Percentiles rank a stretch among this genome's conserved stretches.
Evolutionary conservation across 1,139 yeast genomes (phyloP).

Genomic region (Magnusiomyces clavatus): DNA sequence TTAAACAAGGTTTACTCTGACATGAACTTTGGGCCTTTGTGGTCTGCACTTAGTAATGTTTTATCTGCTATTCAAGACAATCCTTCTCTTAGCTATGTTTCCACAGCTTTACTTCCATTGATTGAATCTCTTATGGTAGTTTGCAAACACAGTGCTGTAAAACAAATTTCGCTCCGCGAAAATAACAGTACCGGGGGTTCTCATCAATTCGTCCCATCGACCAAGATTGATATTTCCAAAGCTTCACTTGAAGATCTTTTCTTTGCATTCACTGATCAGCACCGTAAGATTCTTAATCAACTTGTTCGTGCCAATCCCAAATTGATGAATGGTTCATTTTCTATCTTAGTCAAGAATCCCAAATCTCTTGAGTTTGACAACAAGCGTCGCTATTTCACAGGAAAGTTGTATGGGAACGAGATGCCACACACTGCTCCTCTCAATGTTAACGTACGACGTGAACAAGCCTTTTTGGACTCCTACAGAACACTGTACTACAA

Average conservation of each 20-base stretch:
- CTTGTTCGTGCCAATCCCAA: constrained; percentile 91
- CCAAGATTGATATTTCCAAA: constrained; percentile 55
- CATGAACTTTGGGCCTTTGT: constrained; percentile 66
- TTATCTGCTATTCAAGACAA: constrained; percentile 41
- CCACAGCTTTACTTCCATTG: constrained; percentile 75
- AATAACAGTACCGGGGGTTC: constrained; percentile 44
- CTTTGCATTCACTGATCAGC: constrained; percentile 84
- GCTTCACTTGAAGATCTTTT: constrained; percentile 77
- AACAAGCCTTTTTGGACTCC: constrained; percentile 87
- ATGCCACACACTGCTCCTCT: constrained; percentile 38
- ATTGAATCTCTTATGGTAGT: constrained; percentile 94
- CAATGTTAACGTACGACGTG: constrained; percentile 69
- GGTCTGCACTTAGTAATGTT: constrained; percentile 84
- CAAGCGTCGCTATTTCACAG: constrained; percentile 77
- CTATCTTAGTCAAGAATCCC: constrained; percentile 83
- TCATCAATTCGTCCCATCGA: constrained; percentile 15
- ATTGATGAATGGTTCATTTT: constrained; percentile 93
- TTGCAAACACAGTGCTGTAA: constrained; percentile 76
- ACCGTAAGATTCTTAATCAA: constrained; percentile 79
- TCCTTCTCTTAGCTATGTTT: constrained; percentile 51
- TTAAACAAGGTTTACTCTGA: constrained; percentile 44
- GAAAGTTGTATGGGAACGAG: constrained; percentile 37
- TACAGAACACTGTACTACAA: constrained; percentile 80
- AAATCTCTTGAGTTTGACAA: constrained; percentile 91
- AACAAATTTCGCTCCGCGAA: constrained; percentile 37